phyloP scores from a whole-genome alignment of 179 eudicot species.

The Actinidia chinensis region DNA sequence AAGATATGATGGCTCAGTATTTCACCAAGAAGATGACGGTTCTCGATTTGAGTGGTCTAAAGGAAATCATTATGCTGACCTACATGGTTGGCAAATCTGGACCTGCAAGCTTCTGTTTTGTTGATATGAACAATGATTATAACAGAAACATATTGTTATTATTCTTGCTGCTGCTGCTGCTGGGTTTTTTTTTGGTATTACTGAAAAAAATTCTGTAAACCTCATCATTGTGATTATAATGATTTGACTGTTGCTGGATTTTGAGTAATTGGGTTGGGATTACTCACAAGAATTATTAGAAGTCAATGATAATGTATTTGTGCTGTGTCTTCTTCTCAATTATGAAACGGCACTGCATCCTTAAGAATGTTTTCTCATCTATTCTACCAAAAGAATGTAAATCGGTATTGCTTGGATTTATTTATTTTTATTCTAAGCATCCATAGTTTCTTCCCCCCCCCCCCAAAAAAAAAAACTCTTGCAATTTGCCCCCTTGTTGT shows the following conservation, averaged over 20 bases:
- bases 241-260: neutral
- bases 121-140: no score
- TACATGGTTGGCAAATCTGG: no score
- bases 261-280: neutral
- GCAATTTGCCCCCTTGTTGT: neutral
- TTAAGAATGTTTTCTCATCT: neutral
- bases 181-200: no score
- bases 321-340: neutral
- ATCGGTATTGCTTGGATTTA: neutral
- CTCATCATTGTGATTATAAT: neutral
- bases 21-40: no score
- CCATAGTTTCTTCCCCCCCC: neutral
- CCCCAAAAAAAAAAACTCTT: neutral
- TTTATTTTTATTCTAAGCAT: neutral
- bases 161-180: no score
- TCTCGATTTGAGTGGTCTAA: no score
- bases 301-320: neutral
- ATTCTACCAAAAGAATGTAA: neutral
- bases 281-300: neutral
- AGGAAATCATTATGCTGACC: no score
- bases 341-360: neutral
- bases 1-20: no score
- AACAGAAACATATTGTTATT: no score
- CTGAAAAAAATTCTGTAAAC: no score
- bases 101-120: no score